phyloP scores from a whole-genome alignment of 768 basidiomycete species.

The Naganishia kalamii region DNA sequence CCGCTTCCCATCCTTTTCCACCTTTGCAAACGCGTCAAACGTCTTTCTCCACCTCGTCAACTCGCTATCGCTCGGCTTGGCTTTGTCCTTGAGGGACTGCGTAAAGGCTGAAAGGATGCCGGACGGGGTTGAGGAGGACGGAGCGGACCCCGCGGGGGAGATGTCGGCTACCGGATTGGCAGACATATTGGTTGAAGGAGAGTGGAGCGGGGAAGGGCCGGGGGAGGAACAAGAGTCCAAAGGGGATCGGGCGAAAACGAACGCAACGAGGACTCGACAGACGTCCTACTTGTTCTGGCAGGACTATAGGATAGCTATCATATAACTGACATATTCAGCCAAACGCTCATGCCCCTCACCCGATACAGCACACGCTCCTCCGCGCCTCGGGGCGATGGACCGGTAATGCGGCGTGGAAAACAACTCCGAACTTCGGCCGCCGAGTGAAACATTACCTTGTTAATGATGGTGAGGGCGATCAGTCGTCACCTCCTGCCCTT shows the following conservation, averaged over 20 bases:
- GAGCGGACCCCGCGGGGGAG: background rate
- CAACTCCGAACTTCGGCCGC: too few relatives aligned
- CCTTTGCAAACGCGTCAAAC: conserved; percentile 76
- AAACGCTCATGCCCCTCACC: too few relatives aligned
- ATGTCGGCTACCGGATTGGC: conserved; percentile 6
- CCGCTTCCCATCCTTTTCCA: conserved; percentile 60
- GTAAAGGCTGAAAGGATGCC: conserved; percentile 7
- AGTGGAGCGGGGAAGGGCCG: background rate
- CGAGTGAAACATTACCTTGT: too few relatives aligned
- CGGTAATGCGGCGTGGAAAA: too few relatives aligned
- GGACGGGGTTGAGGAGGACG: background rate
- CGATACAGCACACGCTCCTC: too few relatives aligned
- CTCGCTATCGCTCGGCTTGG: conserved; percentile 59
- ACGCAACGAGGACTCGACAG: too few relatives aligned
- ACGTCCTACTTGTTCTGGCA: too few relatives aligned
- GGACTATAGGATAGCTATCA: too few relatives aligned
- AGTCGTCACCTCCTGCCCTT: too few relatives aligned
- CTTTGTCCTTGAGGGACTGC: conserved; percentile 19
- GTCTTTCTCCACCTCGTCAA: conserved; percentile 79
- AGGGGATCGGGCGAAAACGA: background rate
- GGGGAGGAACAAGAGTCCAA: background rate
- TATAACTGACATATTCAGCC: too few relatives aligned
- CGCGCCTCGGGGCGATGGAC: too few relatives aligned
- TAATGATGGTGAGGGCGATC: too few relatives aligned
- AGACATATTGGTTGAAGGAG: background rate